Conservation (phyloP, 1,284 basidiomycete species). For the Veloboletus limbatus region DNA sequence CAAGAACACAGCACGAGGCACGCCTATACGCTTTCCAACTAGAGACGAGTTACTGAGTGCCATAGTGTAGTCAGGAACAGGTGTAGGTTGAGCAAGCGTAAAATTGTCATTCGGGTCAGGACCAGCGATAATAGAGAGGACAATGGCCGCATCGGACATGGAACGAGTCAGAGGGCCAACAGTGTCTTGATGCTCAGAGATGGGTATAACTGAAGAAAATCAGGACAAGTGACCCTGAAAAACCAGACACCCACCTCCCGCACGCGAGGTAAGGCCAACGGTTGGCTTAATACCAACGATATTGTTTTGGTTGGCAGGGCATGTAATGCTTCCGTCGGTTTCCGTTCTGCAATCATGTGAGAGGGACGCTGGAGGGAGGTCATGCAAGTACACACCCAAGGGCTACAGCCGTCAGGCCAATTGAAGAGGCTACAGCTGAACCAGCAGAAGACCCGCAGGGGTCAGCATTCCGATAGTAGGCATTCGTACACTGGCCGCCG, state of each 20-base stretch:
- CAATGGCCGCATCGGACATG: constrained; percentile 56
- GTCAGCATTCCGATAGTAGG: constrained; percentile 59
- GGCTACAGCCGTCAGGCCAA: constrained; percentile 57
- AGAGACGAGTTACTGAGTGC: constrained; percentile 50
- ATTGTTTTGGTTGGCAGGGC: constrained; percentile 51
- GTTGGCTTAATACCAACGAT: constrained; percentile 61
- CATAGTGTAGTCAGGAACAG: constrained; percentile 54
- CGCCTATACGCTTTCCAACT: constrained; percentile 57
- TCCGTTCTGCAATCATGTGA: constrained; percentile 38
- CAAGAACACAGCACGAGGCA: constrained; percentile 49
- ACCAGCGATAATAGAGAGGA: constrained; percentile 60
- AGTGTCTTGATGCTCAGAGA: constrained; percentile 62
- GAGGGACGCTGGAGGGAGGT: neutral
- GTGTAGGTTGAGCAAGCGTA: constrained; percentile 53
- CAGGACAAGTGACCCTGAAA: neutral
- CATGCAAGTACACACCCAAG: constrained; percentile 40
- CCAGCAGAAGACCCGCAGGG: constrained; percentile 68
- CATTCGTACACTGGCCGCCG: constrained; percentile 59
- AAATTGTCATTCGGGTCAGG: constrained; percentile 58
- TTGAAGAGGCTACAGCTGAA: constrained; percentile 57
- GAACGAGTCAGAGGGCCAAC: constrained; percentile 62
- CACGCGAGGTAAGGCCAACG: constrained; percentile 60
- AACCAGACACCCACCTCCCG: constrained; percentile 40
- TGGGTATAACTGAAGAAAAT: constrained; percentile 49
- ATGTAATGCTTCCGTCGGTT: constrained; percentile 64